A percentile compares a stretch with the other conserved stretches of the same genome.
phyloP scores from a whole-genome alignment of 352 stramenopile species.

The Globisporangium polare region DNA sequence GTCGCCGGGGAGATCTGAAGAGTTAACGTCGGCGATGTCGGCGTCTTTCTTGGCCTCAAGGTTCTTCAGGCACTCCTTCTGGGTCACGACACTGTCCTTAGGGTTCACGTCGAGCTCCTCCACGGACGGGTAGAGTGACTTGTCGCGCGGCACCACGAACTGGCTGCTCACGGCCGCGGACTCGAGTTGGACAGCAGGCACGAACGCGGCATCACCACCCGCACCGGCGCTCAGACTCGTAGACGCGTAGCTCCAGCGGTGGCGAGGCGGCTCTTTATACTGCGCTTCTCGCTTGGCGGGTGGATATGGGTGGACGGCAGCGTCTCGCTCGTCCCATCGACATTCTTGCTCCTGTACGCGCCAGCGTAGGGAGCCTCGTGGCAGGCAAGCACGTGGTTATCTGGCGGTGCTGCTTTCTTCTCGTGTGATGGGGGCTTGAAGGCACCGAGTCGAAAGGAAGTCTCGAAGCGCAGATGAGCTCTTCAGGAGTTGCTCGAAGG shows the following conservation, averaged over 20 bases:
- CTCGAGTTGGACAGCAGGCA: slow-evolving; percentile 26
- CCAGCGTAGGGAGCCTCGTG: neutral
- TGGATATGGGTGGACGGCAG: slow-evolving; percentile 7
- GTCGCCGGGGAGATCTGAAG: slow-evolving; percentile 24
- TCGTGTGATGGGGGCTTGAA: neutral
- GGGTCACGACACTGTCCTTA: slow-evolving; percentile 25
- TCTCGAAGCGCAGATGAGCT: neutral
- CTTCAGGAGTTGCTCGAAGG: too few species aligned
- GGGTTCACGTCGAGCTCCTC: slow-evolving; percentile 30
- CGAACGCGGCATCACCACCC: neutral
- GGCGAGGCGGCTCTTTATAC: slow-evolving; percentile 26
- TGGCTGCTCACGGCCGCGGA: slow-evolving; percentile 21
- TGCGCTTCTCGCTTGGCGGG: slow-evolving; percentile 25
- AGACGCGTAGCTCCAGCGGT: slow-evolving; percentile 42
- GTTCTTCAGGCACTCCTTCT: slow-evolving; percentile 35
- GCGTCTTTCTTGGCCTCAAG: slow-evolving; percentile 23
- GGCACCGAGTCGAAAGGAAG: neutral
- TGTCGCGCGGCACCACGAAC: slow-evolving; percentile 30
- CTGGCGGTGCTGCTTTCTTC: neutral
- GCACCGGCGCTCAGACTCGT: slow-evolving; percentile 13
- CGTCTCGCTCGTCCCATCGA: neutral
- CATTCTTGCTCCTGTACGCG: slow-evolving; percentile 1
- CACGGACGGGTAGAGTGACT: slow-evolving; percentile 38
- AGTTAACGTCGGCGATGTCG: slow-evolving; percentile 24
- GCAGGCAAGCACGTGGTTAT: neutral